Evolutionary conservation across 2,329 filamentous ascomycete genomes (phyloP).

Genomic region (Ascochyta pisi): DNA sequence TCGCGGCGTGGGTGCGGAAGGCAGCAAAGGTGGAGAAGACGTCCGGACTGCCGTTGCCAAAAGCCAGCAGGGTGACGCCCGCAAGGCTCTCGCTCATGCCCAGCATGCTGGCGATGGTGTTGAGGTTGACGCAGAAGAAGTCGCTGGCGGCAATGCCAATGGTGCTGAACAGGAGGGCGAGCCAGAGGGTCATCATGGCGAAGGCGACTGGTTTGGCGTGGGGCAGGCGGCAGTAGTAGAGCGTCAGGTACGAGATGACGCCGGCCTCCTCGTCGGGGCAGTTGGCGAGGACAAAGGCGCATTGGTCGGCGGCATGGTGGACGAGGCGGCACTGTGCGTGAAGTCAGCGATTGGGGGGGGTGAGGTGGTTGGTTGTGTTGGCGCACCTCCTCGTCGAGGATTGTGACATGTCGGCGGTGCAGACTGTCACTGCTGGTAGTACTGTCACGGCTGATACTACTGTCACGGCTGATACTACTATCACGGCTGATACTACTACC

Average conservation of each 20-base stretch:
- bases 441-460: too few species aligned
- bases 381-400: constrained; percentile 47
- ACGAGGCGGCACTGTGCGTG: constrained; percentile 74
- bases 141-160: constrained; percentile 98
- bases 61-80: constrained; percentile 93
- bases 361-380: background rate
- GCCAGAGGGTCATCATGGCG: constrained; percentile 77
- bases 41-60: constrained; percentile 97
- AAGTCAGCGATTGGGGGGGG: background rate
- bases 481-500: background rate
- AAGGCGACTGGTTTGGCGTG: constrained; percentile 79
- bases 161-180: constrained; percentile 89
- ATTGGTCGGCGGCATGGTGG: constrained; percentile 78
- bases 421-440: constrained; percentile 1
- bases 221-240: constrained; percentile 86
- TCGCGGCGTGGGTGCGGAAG: constrained; percentile 96
- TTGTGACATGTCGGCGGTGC: constrained; percentile 27
- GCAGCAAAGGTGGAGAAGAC: constrained; percentile 99
- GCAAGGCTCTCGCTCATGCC: constrained; percentile 96
- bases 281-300: constrained; percentile 81
- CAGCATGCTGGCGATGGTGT: constrained; percentile 86
- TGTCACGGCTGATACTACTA: background rate
- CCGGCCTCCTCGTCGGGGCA: constrained; percentile 91
- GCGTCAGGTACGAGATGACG: constrained; percentile 81
- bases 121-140: constrained; percentile 97